phyloP scores from a whole-genome alignment of 495 filamentous ascomycete genomes.

The Aspergillus bertholletiae region DNA sequence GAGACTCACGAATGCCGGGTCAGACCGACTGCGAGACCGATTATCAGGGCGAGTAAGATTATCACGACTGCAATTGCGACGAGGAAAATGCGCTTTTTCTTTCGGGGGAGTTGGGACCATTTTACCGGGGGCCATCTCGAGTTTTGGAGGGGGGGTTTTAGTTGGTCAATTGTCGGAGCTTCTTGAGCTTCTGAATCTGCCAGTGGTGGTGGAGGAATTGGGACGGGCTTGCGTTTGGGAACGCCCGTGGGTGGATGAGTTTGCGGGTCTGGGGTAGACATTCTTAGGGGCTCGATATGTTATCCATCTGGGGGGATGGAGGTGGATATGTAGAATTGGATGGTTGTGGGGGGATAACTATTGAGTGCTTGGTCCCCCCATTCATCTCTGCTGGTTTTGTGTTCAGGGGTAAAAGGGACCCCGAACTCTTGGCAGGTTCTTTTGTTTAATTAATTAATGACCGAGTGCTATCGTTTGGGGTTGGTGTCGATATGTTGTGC shows the following conservation, averaged over 20 bases:
- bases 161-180: too few species aligned
- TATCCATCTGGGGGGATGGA: neutral
- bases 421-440: too few species aligned
- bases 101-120: conserved; percentile 11
- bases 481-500: too few species aligned
- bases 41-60: conserved; percentile 43
- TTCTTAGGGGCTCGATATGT: neutral
- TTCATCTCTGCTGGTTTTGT: too few species aligned
- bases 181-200: too few species aligned
- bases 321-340: neutral
- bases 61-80: conserved; percentile 25
- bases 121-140: neutral
- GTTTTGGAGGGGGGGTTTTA: neutral
- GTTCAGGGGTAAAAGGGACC: too few species aligned
- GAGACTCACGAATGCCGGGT: conserved; percentile 4
- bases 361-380: too few species aligned
- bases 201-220: neutral
- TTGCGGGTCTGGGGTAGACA: neutral
- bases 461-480: too few species aligned
- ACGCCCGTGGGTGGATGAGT: conserved; percentile 1
- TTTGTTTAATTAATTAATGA: too few species aligned
- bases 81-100: conserved; percentile 22
- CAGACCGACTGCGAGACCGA: conserved; percentile 40
- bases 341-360: neutral
- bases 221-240: conserved; percentile 18